These are phyloP conservation scores for Grosmannia huntii DNA, from an alignment of 2,329 filamentous ascomycete genomes.

Conservation along the genomic window DNA sequence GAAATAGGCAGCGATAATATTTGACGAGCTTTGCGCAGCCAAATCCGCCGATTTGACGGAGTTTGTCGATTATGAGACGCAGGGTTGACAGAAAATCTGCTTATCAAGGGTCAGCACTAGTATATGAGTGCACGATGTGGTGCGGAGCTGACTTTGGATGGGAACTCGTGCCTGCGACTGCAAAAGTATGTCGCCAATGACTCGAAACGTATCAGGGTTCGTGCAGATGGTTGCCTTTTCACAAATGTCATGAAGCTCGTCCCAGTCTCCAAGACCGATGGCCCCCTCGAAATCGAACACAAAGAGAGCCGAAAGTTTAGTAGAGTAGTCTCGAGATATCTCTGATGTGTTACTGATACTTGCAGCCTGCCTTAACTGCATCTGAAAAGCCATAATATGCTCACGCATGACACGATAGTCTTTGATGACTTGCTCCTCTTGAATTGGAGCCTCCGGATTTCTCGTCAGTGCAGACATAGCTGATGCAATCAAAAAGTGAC, in stretches of 20 bases:
- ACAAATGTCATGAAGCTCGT: constrained; percentile 49
- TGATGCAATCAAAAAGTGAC: constrained; percentile 53
- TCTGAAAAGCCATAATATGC: constrained; percentile 48
- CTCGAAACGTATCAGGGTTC: constrained; percentile 38
- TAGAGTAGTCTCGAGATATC: constrained; percentile 37
- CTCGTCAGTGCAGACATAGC: constrained; percentile 39
- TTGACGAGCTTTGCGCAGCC: constrained; percentile 51
- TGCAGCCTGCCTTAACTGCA: constrained; percentile 25
- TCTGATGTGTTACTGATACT: constrained; percentile 25
- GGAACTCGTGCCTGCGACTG: constrained; percentile 29
- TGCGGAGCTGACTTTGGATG: background rate
- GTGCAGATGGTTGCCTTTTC: constrained; percentile 31
- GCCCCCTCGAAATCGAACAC: constrained; percentile 73
- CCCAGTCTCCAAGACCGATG: constrained; percentile 53
- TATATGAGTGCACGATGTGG: background rate
- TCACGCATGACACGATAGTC: constrained; percentile 48
- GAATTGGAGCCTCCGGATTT: constrained; percentile 26
- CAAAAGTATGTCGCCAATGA: constrained; percentile 54
- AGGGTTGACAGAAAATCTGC: constrained; percentile 40
- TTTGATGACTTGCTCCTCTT: constrained; percentile 37
- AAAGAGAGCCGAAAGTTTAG: constrained; percentile 53
- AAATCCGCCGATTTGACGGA: constrained; percentile 44
- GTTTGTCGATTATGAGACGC: constrained; percentile 57
- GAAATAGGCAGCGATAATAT: constrained; percentile 69
- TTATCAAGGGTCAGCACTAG: background rate